These are phyloP conservation scores for Populus hybrid DNA, from an alignment of 441 rosid genomes.

Conservation along the genomic window DNA sequence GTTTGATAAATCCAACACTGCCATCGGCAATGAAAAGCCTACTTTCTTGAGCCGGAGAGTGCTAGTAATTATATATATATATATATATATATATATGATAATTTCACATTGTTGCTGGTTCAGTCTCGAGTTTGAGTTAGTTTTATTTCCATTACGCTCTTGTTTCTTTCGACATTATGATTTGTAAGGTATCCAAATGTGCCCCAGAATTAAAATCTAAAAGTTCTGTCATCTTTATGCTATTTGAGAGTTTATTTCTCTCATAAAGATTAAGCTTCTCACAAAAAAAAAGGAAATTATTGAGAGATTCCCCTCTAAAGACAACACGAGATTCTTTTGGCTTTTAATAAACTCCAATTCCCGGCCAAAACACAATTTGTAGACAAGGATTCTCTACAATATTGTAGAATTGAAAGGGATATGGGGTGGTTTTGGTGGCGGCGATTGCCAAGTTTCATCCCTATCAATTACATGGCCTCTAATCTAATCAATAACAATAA, in stretches of 20 bases:
- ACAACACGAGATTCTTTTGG: no score
- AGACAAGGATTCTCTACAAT: no score
- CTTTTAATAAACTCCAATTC: no score
- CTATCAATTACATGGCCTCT: no score
- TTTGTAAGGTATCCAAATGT: neutral
- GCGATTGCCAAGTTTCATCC: no score
- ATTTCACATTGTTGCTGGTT: neutral
- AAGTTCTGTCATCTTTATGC: neutral
- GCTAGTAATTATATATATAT: neutral
- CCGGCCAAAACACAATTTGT: no score
- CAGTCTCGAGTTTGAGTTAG: neutral
- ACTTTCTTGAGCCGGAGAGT: neutral
- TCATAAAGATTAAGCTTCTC: no score
- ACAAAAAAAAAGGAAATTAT: no score
- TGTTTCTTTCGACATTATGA: neutral
- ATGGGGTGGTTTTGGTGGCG: no score
- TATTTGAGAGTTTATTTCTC: neutral
- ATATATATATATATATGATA: neutral
- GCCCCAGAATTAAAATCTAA: neutral
- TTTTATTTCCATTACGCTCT: neutral
- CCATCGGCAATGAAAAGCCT: neutral
- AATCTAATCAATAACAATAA: no score
- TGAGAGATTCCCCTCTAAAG: no score
- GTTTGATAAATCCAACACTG: constrained; percentile 20
- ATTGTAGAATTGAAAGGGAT: no score